Evolutionary conservation across 1,284 basidiomycete genomes (phyloP).

Genomic region (Somion occarium): DNA sequence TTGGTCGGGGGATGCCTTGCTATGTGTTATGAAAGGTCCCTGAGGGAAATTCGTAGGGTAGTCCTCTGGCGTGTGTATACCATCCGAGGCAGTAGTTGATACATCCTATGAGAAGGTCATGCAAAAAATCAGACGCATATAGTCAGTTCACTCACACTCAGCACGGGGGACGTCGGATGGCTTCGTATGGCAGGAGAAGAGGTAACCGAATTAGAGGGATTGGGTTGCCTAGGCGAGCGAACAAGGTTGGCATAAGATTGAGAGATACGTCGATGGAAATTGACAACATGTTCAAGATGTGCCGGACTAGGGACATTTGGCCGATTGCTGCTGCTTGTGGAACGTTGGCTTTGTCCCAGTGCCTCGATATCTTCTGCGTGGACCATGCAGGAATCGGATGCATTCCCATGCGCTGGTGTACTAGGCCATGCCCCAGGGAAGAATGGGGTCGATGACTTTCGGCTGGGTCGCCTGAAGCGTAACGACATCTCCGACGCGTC

Average conservation of each 20-base stretch:
- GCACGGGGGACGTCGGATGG: background rate
- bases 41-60: background rate
- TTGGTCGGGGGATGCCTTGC: background rate
- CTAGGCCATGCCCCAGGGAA: conserved; percentile 28
- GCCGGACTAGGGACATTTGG: conserved; percentile 11
- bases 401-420: conserved; percentile 9
- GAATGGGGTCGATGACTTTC: conserved; percentile 20
- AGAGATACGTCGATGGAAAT: conserved; percentile 29
- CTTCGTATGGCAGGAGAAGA: background rate
- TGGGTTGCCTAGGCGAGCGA: background rate
- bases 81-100: conserved; percentile 2
- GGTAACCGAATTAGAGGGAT: background rate
- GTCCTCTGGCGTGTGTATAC: background rate
- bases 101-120: background rate
- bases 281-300: conserved; percentile 26
- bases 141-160: background rate
- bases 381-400: conserved; percentile 4
- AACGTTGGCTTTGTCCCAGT: background rate
- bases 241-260: conserved; percentile 4
- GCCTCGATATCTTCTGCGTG: conserved; percentile 2
- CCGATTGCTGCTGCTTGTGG: background rate
- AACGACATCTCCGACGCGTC: conserved; percentile 17
- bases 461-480: conserved; percentile 13
- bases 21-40: background rate
- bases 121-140: background rate